Base-by-base conservation (phyloP, 176 grass and related monocot species). In the Musa itinerans region DNA sequence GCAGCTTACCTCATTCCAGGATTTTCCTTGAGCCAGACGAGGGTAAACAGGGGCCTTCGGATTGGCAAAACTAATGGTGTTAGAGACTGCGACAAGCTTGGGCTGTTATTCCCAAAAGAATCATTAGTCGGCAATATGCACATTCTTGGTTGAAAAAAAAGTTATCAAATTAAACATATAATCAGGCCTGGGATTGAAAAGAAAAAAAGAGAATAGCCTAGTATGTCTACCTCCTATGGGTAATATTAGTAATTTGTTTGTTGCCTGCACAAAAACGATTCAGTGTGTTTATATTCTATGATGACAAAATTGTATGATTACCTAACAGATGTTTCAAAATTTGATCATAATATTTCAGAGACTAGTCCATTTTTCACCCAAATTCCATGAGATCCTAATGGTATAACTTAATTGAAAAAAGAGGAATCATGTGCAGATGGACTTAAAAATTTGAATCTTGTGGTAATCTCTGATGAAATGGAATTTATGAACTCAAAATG, bases 21-120 rank as follows among this genome's bases (percentile, higher is more conserved):
- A 86, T 85, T 93, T 97, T 69, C 94, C 90, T 85, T 93, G 90
- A 4, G 94, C 94, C 71, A 93, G 66, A n/a, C 88, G 88, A 69
- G 90, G 94, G 76, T 89, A 93, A 20, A 93, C 87, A 29, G 90
- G 94, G 52, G 90, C 88, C 76, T 97, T 97, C 68, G 93, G 93
- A 74, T 93, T 89, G 52, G 77, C 54, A 83, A 97, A 97, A 80
- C 80, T 61, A 65, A 83, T 78, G 76, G 71, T 89, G 9, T 91
- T 79, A 57, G 90, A 97, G 55, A 75, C 77, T 11, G 94, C 50
- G 9, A 97, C 81, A 61, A 93, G 82, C 75, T 97, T 89, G 0
- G 90, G 86, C 88, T 97, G 86, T 87, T 62, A 85, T 25, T 53
- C 21, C 23, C 68, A 70, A 70, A 70, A 51, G 68, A 70, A 8